These are phyloP conservation scores for Amoebophrya sp. DNA, from an alignment of 169 alveolate species.

Conservation along the genomic window DNA sequence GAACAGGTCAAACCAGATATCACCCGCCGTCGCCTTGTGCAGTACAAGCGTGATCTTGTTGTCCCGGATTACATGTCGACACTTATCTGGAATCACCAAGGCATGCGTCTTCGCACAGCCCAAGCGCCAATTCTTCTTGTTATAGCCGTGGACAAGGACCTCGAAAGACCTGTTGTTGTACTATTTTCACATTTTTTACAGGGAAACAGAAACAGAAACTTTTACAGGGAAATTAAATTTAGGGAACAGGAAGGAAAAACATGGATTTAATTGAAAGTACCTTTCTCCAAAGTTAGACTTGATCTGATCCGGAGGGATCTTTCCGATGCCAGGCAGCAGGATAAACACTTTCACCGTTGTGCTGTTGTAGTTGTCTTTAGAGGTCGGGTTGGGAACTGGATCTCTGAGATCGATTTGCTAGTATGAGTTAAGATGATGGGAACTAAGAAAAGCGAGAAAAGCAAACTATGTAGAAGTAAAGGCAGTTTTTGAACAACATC, in stretches of 20 bases:
- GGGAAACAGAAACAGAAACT: too few relatives aligned
- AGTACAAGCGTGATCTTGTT: neutral
- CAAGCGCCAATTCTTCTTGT: neutral
- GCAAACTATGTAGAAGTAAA: too few relatives aligned
- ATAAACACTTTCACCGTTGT: constrained; percentile 11
- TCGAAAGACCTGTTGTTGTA: neutral
- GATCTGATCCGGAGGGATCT: neutral
- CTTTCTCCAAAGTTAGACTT: neutral
- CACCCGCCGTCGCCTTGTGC: neutral
- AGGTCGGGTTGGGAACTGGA: too few relatives aligned
- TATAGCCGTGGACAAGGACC: neutral
- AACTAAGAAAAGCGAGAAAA: too few relatives aligned
- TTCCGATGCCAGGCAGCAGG: neutral
- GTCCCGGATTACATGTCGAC: neutral
- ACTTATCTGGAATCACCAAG: neutral
- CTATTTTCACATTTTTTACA: too few relatives aligned
- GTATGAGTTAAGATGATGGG: too few relatives aligned
- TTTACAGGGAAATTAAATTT: too few relatives aligned
- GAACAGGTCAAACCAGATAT: neutral
- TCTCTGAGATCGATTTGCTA: too few relatives aligned
- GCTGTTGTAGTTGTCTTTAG: neutral
- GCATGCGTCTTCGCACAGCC: constrained; percentile 2
- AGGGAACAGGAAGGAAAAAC: too few relatives aligned
- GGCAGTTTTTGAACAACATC: too few relatives aligned
- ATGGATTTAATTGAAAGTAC: too few relatives aligned